These are phyloP conservation scores for Tulasnella sp. DNA, from an alignment of 768 basidiomycete genomes.

Conservation along the genomic window DNA sequence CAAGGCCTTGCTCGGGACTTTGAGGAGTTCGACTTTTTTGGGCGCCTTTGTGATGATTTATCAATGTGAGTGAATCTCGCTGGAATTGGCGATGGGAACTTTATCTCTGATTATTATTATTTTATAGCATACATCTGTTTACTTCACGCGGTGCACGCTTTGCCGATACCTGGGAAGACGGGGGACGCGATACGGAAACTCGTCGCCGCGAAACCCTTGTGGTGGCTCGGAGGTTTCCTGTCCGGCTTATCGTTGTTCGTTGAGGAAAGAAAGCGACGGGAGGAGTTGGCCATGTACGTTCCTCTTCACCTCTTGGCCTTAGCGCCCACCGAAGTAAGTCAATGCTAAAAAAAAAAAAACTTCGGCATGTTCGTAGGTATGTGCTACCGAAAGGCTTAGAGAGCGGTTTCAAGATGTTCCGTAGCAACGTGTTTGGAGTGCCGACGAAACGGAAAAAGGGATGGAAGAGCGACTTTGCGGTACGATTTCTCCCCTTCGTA, in stretches of 20 bases:
- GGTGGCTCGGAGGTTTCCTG: constrained; percentile 62
- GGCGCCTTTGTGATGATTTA: constrained; percentile 73
- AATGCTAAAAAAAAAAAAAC: too few relatives aligned
- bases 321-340: neutral
- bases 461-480: constrained; percentile 58
- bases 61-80: constrained; percentile 45
- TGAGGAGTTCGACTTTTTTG: constrained; percentile 79
- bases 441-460: constrained; percentile 35
- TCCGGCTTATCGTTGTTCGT: constrained; percentile 72
- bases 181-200: constrained; percentile 33
- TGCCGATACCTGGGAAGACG: constrained; percentile 15
- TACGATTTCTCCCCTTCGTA: constrained; percentile 45
- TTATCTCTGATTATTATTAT: neutral
- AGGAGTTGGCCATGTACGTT: constrained; percentile 86
- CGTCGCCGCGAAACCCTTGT: constrained; percentile 57
- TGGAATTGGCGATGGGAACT: neutral
- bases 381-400: constrained; percentile 76
- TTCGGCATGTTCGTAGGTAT: constrained; percentile 26
- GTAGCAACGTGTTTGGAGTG: constrained; percentile 57
- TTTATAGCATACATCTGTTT: constrained; percentile 19
- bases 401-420: constrained; percentile 73
- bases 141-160: constrained; percentile 3
- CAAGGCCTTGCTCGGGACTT: constrained; percentile 57
- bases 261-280: constrained; percentile 79
- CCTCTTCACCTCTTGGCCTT: neutral